Base-by-base conservation (phyloP, 805 yeast genomes). In the Suhomyces pyralidae region DNA sequence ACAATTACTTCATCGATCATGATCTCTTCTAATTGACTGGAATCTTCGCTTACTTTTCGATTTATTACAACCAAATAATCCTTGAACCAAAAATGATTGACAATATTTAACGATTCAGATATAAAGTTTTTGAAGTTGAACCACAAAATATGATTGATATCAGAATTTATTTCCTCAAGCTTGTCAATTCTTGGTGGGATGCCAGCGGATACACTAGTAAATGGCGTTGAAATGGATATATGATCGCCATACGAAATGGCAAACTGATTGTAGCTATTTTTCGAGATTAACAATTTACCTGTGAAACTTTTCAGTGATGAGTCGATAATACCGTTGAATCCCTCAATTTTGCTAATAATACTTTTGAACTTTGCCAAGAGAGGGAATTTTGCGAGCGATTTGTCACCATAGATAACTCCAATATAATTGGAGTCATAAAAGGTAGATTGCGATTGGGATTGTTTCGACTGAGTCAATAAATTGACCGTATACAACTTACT, bases 131-230 rank as follows among this genome's bases (percentile, higher is more conserved):
- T 64, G 52, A 72, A 73, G 50, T 67, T 69, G 53, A 63, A 74
- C 80, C 80, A 76, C 9, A 73, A 53, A 5, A 70, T 61, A 50
- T 74, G 78, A 51, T 70, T 70, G 6, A 58, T 50, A 32, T 63
- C 58, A 28, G 55, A 58, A 14, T 58, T 58, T 12, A 60, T 55
- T 10, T 58, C 51, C 14, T 59, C 58, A 10, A 42, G 22, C 28
- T 28, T 28, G 17, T 8, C 12, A 12, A 2, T 24, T 3, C 2
- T 24, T 9, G 4, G 7, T 10, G 15, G 15, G 12, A 42, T 22
- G 17, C 8, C 7, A 8, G 30, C 7, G 5, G 20, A 17, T 12
- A 46, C 49, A 19, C 42, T n/a, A 1, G 30, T 46, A 20, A 54
- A 62, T 5, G 74, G 71, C 2, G 73, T 71, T 0, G 74, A 68